Evolutionary conservation across 2,329 filamentous ascomycete genomes (phyloP).

Genomic region (Elsinoe batatas): DNA sequence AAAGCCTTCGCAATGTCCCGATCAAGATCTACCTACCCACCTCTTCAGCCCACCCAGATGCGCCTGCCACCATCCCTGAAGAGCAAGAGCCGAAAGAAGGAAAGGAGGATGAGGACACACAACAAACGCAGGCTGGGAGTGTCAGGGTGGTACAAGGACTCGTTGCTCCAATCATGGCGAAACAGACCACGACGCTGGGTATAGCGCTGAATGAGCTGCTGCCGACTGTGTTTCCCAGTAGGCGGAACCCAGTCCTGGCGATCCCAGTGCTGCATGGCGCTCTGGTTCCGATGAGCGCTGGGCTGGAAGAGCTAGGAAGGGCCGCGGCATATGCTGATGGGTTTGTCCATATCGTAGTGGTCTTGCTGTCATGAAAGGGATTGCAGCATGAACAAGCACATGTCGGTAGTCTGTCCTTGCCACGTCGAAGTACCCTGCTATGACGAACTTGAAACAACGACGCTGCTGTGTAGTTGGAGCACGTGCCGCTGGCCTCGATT

Average conservation of each 20-base stretch:
- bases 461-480: too few species aligned
- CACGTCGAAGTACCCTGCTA: too few species aligned
- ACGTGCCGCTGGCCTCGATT: too few species aligned
- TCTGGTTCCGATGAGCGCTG: slow-evolving; percentile 67
- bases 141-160: slow-evolving; percentile 59
- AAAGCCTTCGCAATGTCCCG: slow-evolving; percentile 71
- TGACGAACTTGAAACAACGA: too few species aligned
- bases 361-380: slow-evolving; percentile 49
- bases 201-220: slow-evolving; percentile 65
- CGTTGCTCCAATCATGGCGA: slow-evolving; percentile 43
- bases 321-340: slow-evolving; percentile 84
- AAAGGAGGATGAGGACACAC: slow-evolving; percentile 1
- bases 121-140: slow-evolving; percentile 26
- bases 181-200: slow-evolving; percentile 60
- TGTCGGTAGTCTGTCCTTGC: too few species aligned
- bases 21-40: slow-evolving; percentile 73
- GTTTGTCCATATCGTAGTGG: slow-evolving; percentile 74
- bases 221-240: slow-evolving; percentile 77
- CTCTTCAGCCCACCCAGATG: slow-evolving; percentile 29
- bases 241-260: slow-evolving; percentile 72
- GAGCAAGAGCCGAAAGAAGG: not conserved
- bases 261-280: slow-evolving; percentile 79
- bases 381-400: too few species aligned
- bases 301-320: slow-evolving; percentile 71
- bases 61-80: slow-evolving; percentile 27